phyloP scores from a whole-genome alignment of 2,329 filamentous ascomycete genomes.

The Rhinocladiella mackenziei region DNA sequence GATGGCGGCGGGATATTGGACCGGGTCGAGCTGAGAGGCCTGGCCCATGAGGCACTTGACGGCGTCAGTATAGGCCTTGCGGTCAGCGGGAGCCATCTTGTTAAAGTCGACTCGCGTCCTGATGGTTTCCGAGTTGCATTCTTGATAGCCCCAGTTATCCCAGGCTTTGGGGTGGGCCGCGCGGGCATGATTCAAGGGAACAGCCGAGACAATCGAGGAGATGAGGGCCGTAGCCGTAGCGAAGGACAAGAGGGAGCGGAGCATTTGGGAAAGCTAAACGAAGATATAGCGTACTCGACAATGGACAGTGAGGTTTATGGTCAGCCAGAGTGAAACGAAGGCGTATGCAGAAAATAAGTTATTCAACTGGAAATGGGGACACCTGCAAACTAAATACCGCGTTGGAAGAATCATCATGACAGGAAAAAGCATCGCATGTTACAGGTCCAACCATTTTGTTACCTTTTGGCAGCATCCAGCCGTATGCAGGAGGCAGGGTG shows the following conservation, averaged over 20 bases:
- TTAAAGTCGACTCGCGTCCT: constrained; percentile 26
- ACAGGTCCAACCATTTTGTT: not conserved
- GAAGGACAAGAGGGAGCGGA: constrained; percentile 19
- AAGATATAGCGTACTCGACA: no score
- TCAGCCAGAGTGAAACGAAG: no score
- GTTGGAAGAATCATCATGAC: not conserved
- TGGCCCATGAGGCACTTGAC: constrained; percentile 38
- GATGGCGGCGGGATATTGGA: constrained; percentile 34
- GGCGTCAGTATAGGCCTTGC: constrained; percentile 36
- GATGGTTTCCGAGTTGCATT: constrained; percentile 16
- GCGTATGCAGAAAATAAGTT: no score
- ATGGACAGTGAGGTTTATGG: no score
- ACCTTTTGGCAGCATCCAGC: constrained; percentile 9
- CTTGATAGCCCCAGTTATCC: constrained; percentile 6
- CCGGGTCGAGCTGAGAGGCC: constrained; percentile 32
- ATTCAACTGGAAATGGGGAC: no score
- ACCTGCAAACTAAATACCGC: no score
- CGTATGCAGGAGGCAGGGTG: constrained; percentile 9
- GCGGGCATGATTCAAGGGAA: constrained; percentile 9
- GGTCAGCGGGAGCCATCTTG: constrained; percentile 27
- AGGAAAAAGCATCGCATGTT: not conserved
- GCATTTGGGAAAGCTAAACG: constrained; percentile 16
- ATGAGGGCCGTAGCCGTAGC: constrained; percentile 18
- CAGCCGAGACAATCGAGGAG: constrained; percentile 10
- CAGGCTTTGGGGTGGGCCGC: constrained; percentile 9